These are phyloP conservation scores for Penicillium manginii DNA, from an alignment of 495 filamentous ascomycete species.

Conservation along the genomic window DNA sequence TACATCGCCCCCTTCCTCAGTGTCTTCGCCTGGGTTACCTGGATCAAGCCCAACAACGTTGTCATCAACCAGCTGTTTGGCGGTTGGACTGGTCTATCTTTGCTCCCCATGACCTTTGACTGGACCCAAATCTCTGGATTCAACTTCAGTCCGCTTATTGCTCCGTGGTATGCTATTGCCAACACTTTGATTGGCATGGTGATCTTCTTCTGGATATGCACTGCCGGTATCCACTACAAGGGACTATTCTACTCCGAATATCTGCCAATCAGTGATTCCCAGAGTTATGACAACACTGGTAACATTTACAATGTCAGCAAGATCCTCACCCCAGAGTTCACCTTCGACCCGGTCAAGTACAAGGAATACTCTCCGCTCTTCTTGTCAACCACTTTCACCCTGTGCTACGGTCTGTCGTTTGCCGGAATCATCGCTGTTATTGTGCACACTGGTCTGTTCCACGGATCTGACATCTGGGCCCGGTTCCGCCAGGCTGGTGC, in stretches of 20 bases:
- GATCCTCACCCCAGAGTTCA: slow-evolving; percentile 56
- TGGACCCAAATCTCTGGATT: slow-evolving; percentile 72
- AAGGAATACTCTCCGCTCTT: slow-evolving; percentile 62
- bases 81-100: slow-evolving; percentile 60
- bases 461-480: slow-evolving; percentile 58
- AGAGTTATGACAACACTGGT: slow-evolving; percentile 62
- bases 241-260: slow-evolving; percentile 53
- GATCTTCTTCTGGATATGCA: slow-evolving; percentile 56
- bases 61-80: slow-evolving; percentile 63
- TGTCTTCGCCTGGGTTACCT: slow-evolving; percentile 50
- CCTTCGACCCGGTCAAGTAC: slow-evolving; percentile 59
- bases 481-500: slow-evolving; percentile 50
- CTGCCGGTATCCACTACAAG: slow-evolving; percentile 56
- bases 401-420: slow-evolving; percentile 64
- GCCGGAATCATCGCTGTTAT: slow-evolving; percentile 60
- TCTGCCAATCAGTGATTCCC: slow-evolving; percentile 59
- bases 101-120: slow-evolving; percentile 69
- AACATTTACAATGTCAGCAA: slow-evolving; percentile 53
- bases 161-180: slow-evolving; percentile 67
- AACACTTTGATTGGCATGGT: slow-evolving; percentile 62
- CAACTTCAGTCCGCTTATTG: slow-evolving; percentile 66
- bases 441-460: slow-evolving; percentile 57
- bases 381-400: slow-evolving; percentile 61
- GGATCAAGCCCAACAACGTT: slow-evolving; percentile 55
- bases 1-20: slow-evolving; percentile 52